phyloP scores from a whole-genome alignment of 129 eudicot genomes.

The Sambucus nigra region DNA sequence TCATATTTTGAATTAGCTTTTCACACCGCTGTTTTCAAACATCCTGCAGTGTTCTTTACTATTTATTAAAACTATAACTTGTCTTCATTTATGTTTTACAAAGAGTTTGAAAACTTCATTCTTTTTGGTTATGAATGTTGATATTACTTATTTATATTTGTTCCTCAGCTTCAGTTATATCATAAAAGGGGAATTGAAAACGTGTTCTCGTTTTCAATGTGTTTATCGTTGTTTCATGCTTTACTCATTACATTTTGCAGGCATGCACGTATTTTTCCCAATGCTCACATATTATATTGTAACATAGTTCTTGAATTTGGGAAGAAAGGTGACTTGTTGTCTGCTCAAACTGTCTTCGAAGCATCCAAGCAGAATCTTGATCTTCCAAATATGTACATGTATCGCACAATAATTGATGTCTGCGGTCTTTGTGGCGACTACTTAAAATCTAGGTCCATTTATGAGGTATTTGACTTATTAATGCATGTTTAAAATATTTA shows the following conservation, averaged over 20 bases:
- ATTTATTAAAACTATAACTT: neutral
- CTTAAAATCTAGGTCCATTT: conserved; percentile 72
- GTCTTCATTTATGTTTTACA: neutral
- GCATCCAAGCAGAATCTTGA: conserved; percentile 54
- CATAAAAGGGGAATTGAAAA: neutral
- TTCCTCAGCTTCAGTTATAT: neutral
- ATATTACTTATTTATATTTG: neutral
- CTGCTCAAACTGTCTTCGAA: conserved; percentile 71
- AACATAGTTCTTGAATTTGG: conserved; percentile 69
- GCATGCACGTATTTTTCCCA: conserved; percentile 49
- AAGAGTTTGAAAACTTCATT: conserved; percentile 1
- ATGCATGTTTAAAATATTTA: conserved; percentile 8
- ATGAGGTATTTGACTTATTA: conserved; percentile 49
- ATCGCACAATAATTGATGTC: conserved; percentile 85
- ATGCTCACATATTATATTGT: conserved; percentile 45
- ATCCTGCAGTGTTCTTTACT: neutral
- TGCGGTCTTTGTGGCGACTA: conserved; percentile 86
- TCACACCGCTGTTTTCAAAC: neutral
- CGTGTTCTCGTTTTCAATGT: neutral
- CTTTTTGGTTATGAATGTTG: neutral
- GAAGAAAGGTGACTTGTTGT: conserved; percentile 65
- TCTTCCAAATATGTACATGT: conserved; percentile 69
- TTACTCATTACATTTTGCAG: conserved; percentile 29
- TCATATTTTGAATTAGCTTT: neutral
- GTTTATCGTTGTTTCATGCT: neutral